Base-by-base conservation (phyloP, 306 rosid species). In the Myrica gale region DNA sequence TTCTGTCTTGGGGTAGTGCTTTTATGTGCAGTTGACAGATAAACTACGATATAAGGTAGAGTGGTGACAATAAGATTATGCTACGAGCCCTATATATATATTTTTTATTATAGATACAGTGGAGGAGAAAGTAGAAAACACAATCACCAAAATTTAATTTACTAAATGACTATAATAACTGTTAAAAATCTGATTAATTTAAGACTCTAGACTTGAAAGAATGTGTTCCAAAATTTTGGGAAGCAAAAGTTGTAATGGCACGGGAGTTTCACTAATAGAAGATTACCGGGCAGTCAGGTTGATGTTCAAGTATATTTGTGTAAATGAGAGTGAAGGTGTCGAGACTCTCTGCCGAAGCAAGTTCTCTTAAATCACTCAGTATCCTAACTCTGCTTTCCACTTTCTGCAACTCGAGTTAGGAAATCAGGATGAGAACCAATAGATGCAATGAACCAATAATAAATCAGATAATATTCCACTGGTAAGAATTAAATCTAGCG, bases 211-310 rank as follows among this genome's bases (percentile, higher is more conserved):
- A 3, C 26, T 65, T 8, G 12, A 17, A 65, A 65, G 70, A 42
- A n/a, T 17, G 23, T n/a, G 12, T 17, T 65, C 2, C 20, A 3
- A n/a, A 42, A 43, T 61, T 66, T 42, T 44, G 12, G 17, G 13
- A 6, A 17, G 6, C 70, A 42, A 41, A 32, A 39, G 17, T 43
- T 66, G 23, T 42, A 48, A 17, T 66, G 70, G 50, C 41, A 20
- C 65, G 4, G 11, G 3, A n/a, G 6, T 17, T 17, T 65, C 23
- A 65, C 42, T 42, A n/a, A 65, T 9, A 65, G 46, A 17, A n/a
- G 50, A 76, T 82, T 90, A 95, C 99, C 96, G 97, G 97, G 85
- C 99, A 95, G 77, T 95, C 99, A 7, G 97, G 99, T 75, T 92
- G 99, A 80, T 95, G 99, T 78, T 95, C 96, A 13, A 95, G 97